These are phyloP conservation scores for Aurantiochytrium sp. DNA, from an alignment of 108 stramenopile genomes.

Conservation along the genomic window DNA sequence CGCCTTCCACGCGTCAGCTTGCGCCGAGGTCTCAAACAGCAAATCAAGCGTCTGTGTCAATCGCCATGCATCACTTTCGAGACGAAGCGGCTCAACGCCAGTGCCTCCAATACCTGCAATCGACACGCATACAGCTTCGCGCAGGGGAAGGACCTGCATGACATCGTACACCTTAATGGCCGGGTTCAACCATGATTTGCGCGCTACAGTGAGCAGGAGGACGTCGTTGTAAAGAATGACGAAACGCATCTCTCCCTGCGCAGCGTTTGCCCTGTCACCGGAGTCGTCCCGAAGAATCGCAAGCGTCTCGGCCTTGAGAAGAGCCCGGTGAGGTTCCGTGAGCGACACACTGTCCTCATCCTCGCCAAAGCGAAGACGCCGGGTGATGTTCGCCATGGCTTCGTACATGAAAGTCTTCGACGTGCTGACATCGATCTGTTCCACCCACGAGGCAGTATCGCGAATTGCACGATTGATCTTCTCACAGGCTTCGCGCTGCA, in stretches of 20 bases:
- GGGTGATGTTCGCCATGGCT: neutral
- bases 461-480: neutral
- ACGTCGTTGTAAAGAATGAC: neutral
- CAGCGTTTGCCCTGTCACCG: neutral
- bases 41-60: neutral
- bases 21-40: neutral
- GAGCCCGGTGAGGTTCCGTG: neutral
- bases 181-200: slow-evolving; percentile 9
- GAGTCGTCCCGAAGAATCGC: neutral
- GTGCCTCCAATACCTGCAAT: too few species aligned
- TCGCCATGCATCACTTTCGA: neutral
- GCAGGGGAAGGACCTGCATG: neutral
- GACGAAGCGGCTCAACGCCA: neutral
- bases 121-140: neutral
- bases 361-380: neutral
- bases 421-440: neutral
- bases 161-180: neutral
- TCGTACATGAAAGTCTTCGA: neutral
- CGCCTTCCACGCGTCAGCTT: neutral
- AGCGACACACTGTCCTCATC: neutral
- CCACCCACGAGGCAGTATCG: neutral
- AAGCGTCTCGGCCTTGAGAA: neutral
- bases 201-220: neutral
- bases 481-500: neutral
- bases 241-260: neutral